Percentiles rank a stretch among this genome's conserved stretches.
These are phyloP conservation scores for Physcomitrellopsis africana DNA, from an alignment of 225 moss, liverwort and hornwort genomes.

Conservation along the genomic window DNA sequence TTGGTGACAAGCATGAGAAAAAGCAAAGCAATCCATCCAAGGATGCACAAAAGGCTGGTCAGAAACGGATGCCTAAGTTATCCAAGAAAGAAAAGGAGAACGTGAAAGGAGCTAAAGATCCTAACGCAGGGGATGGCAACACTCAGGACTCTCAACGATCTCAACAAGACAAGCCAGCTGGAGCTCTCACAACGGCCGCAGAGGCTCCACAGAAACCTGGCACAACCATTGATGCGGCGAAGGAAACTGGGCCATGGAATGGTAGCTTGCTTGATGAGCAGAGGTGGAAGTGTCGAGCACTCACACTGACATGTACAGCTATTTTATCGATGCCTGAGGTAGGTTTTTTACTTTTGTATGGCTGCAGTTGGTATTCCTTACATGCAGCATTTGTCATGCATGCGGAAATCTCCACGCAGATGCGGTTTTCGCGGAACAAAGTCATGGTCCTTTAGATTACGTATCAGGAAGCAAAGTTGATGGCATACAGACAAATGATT, in stretches of 20 bases:
- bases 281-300: conserved; percentile 86
- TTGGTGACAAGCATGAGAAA: conserved; percentile 52
- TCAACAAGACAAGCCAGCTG: conserved; percentile 42
- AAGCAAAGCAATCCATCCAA: conserved; percentile 33
- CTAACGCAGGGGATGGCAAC: conserved; percentile 40
- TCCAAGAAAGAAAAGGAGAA: conserved; percentile 44
- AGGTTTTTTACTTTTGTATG: conserved; percentile 9
- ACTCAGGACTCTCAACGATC: conserved; percentile 47
- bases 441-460: conserved; percentile 15
- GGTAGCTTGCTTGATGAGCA: conserved; percentile 60
- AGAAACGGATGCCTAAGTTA: conserved; percentile 44
- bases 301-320: conserved; percentile 65
- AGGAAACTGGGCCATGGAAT: conserved; percentile 34
- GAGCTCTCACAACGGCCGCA: conserved; percentile 27
- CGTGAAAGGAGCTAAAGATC: conserved; percentile 38
- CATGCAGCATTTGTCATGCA: not conserved
- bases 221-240: conserved; percentile 34
- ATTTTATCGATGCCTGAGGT: conserved; percentile 73
- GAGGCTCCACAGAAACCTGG: conserved; percentile 34
- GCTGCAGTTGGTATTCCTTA: not conserved
- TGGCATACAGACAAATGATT: not conserved
- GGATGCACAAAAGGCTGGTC: conserved; percentile 43
- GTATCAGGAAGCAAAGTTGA: not conserved
- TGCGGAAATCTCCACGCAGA: not conserved
- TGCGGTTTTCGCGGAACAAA: not conserved